Evolutionary conservation across 805 yeast species (phyloP).

Genomic region (Pichia eremophila): DNA sequence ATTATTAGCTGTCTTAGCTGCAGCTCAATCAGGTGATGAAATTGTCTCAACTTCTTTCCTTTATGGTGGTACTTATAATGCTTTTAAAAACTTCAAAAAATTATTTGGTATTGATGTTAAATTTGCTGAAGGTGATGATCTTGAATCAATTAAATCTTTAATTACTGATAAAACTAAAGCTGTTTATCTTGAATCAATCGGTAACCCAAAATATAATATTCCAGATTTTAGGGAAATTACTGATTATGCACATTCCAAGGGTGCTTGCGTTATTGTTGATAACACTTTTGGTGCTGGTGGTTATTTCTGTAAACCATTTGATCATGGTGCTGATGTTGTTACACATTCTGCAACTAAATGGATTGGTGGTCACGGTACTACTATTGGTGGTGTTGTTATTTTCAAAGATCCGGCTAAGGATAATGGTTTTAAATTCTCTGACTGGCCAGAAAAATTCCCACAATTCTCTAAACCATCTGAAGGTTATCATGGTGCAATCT

Average conservation of each 20-base stretch:
- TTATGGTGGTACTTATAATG: slow-evolving; percentile 96
- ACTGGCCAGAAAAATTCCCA: slow-evolving; percentile 81
- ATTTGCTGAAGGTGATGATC: slow-evolving; percentile 72
- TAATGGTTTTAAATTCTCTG: slow-evolving; percentile 87
- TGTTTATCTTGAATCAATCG: slow-evolving; percentile 79
- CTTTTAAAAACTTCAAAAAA: slow-evolving; percentile 86
- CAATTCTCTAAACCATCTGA: slow-evolving; percentile 86
- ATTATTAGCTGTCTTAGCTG: slow-evolving; percentile 68
- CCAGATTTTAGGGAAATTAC: slow-evolving; percentile 80
- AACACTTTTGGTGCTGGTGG: slow-evolving; percentile 98
- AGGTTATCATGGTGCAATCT: slow-evolving; percentile 84
- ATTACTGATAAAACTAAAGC: slow-evolving; percentile 86
- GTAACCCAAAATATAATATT: slow-evolving; percentile 86
- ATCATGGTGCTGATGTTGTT: slow-evolving; percentile 85
- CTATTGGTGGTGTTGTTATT: slow-evolving; percentile 84
- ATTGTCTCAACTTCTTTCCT: slow-evolving; percentile 76
- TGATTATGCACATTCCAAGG: slow-evolving; percentile 73
- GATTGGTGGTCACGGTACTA: slow-evolving; percentile 97
- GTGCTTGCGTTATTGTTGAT: slow-evolving; percentile 86
- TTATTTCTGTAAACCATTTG: slow-evolving; percentile 71
- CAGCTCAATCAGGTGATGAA: slow-evolving; percentile 86
- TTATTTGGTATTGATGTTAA: slow-evolving; percentile 71
- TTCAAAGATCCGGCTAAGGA: slow-evolving; percentile 42
- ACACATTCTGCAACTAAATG: slow-evolving; percentile 95
- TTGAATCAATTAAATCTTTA: slow-evolving; percentile 60